These are phyloP conservation scores for Cordyceps cateniannulata DNA, from an alignment of 2,329 filamentous ascomycete genomes.

Conservation along the genomic window DNA sequence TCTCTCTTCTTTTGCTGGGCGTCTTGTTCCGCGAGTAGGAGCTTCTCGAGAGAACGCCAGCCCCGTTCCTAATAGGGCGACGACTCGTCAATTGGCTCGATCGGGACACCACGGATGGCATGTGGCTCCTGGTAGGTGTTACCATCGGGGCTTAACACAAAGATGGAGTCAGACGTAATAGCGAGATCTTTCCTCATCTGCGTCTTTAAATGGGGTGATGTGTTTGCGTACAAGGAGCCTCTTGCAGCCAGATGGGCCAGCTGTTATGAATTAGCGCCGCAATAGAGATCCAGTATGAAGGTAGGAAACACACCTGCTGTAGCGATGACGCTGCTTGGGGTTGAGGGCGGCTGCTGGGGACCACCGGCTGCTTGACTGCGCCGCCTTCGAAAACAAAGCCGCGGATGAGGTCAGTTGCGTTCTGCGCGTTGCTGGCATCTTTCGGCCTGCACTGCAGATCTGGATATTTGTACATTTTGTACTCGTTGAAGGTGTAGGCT, in stretches of 20 bases:
- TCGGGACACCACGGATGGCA: conserved; percentile 21
- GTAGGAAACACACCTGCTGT: background rate
- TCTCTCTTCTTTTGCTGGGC: conserved; percentile 19
- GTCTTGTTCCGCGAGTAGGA: conserved; percentile 20
- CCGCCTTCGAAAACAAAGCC: background rate
- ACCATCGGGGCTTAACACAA: conserved; percentile 18
- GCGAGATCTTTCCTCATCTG: background rate
- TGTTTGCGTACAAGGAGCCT: background rate
- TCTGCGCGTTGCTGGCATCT: background rate
- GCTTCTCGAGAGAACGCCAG: conserved; percentile 26
- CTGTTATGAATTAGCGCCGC: background rate
- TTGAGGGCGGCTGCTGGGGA: background rate
- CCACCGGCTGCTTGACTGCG: background rate
- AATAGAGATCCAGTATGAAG: background rate
- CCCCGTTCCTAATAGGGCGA: conserved; percentile 24
- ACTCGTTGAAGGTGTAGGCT: background rate
- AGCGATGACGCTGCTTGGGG: background rate
- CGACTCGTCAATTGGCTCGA: conserved; percentile 23
- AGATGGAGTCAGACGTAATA: conserved; percentile 13
- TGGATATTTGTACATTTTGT: background rate
- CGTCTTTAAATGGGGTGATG: background rate
- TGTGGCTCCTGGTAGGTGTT: conserved; percentile 20
- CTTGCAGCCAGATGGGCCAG: background rate
- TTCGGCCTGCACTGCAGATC: background rate
- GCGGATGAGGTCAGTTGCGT: background rate